Base-by-base conservation (phyloP, 495 filamentous ascomycete species). In the Neurospora africana region DNA sequence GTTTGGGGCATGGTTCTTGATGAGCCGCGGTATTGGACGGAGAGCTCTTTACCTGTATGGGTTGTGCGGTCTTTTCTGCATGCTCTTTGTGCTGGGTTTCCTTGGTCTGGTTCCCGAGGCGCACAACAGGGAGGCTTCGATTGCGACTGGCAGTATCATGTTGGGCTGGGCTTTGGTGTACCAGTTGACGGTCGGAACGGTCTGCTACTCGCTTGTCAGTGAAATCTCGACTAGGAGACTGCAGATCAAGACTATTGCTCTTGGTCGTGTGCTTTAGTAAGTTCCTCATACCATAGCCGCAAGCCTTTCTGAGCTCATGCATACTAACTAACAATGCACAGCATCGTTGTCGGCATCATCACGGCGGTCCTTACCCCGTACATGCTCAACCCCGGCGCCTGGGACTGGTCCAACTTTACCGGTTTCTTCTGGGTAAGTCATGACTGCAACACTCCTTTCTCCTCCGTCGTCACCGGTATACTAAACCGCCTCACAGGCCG, bases 391-490 rank as follows among this genome's bases (percentile, higher is more conserved):
- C 90, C 90, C 0, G 82, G 80, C 0, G 90, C 88, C 0, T 93
- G 91, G 91, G 77, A 92, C 79, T 95, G 91, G 91, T 82, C 86
- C 67, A 91, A 91, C 74, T 92, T 87, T 72, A 84, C 91, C n/a
- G 91, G 90, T n/a, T 92, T 94, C 80, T 93, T 94, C 84, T 94
- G 90, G 91, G 90, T 83, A 72, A 73, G 83, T 79, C 27, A 33
- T 33, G 3, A 33, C 30, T 30, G 30, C 30, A 33, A 2, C 30
- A 2, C 30, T 33, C 30, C 30, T 33, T 4, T 33, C 30, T 30
- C 30, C 30, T 30, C 30, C 30, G 2, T 33, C 30, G 4, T 33
- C 30, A 33, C 30, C 2, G 2, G 30, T 2, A 33, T 33, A 33
- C 30, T 33, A 33, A 30, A 33, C 30, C 30, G 2, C 2, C 4